Percentiles rank a stretch among this genome's conserved stretches.
Evolutionary conservation across 2,329 filamentous ascomycete genomes (phyloP).

Genomic region (Apiospora malaysiana): DNA sequence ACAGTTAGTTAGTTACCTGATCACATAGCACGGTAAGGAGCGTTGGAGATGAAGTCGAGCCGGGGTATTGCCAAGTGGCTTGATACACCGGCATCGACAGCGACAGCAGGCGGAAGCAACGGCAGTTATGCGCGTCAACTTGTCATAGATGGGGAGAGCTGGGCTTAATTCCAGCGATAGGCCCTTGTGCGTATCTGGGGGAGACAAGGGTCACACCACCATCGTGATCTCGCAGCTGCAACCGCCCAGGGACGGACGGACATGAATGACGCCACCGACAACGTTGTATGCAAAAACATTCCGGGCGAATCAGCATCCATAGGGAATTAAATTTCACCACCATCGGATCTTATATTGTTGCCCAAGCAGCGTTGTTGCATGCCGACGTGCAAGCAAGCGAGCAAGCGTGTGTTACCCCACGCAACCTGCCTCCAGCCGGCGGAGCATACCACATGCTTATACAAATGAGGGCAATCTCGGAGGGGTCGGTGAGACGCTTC

Average conservation of each 20-base stretch:
- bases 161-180: not conserved
- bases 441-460: not conserved
- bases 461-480: not conserved
- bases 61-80: not conserved
- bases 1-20: too few species aligned
- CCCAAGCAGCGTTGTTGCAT: not conserved
- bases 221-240: not conserved
- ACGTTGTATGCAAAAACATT: too few species aligned
- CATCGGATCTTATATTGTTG: not conserved
- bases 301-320: not conserved
- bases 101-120: too few species aligned
- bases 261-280: not conserved
- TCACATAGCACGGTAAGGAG: not conserved
- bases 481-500: not conserved
- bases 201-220: not conserved
- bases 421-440: not conserved
- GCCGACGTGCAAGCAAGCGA: too few species aligned
- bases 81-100: too few species aligned
- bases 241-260: not conserved
- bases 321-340: too few species aligned
- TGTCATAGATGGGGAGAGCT: not conserved
- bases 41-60: not conserved
- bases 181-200: not conserved
- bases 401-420: not conserved
- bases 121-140: too few species aligned